Base-by-base conservation (phyloP, 768 basidiomycete species). In the Stropharia rugosoannulata region DNA sequence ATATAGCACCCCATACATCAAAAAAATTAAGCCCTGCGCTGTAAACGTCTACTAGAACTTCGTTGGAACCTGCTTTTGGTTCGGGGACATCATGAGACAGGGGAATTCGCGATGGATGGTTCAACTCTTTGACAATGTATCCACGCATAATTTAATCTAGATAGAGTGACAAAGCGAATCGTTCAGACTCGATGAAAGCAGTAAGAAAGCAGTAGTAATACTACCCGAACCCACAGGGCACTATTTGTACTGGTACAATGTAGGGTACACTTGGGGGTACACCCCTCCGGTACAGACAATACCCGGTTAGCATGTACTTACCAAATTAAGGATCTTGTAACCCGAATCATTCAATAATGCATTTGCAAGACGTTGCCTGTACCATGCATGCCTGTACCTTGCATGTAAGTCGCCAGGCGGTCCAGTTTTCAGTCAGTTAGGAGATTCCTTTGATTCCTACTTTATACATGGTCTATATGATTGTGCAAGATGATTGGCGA, bases 1-100 rank as follows among this genome's bases (percentile, higher is more conserved):
- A 64, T 73, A 47, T 63, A 16, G 5, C 22, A 16, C 16, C 18
- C 37, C 51, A 15, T 37, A 85, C 84, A 64, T 86, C 84, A 66
- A 91, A 91, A 73, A 89, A 93, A 68, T 93, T 93, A 43, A 93
- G 76, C 3, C 82, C 86, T 13, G 87, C 83, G 10, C 84, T 83
- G 66, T 89, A 84, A 5, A 94, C 81, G 56, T 93, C 89, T 13
- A 93, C 80, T 25, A 93, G 67, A 38, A 94, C 78, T 48, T 93
- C 79, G 36, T 77, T 74, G 22, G 75, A 68, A 19, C 69, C 73
- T 8, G 77, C 64, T 42, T 64, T 69, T 0, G 92, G 90, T 48
- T 82, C 82, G n/a, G 86, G 81, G 25, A 77, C 81, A 57, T 87
- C 70, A 27, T 69, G 62, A 0, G 78, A 73, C 59, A 88, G 68